Percentiles rank a stretch among this genome's conserved stretches.
Conservation (phyloP, 2,329 filamentous ascomycete species). For the Diaporthe aspalathi region DNA sequence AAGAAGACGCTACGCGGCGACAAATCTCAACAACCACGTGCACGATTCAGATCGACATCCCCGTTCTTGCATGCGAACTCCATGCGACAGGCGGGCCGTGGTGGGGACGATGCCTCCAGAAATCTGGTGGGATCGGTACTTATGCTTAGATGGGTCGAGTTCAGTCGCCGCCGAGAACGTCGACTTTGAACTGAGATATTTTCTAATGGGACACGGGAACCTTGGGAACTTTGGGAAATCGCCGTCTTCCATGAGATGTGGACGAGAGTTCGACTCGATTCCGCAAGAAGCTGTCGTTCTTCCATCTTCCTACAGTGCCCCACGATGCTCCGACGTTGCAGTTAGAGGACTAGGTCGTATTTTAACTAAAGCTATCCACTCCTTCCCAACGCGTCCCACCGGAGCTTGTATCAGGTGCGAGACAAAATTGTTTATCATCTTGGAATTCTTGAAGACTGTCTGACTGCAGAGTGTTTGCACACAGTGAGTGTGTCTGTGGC, state of each 20-base stretch:
- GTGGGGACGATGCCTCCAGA: slow-evolving; percentile 9
- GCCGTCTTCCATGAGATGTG: too few species aligned
- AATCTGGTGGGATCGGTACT: not conserved
- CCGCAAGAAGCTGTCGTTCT: not conserved
- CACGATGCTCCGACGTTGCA: not conserved
- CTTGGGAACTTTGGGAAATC: not conserved
- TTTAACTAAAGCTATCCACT: slow-evolving; percentile 2
- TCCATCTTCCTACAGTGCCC: not conserved
- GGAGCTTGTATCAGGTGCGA: slow-evolving; percentile 14
- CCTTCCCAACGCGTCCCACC: slow-evolving; percentile 17
- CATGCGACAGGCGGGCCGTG: slow-evolving; percentile 25
- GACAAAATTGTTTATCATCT: not conserved
- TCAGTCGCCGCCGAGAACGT: not conserved
- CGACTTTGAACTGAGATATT: not conserved
- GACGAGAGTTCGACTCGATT: not conserved
- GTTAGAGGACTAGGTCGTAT: slow-evolving; percentile 5
- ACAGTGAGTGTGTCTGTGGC: not conserved
- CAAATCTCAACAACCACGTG: slow-evolving; percentile 25
- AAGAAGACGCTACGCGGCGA: slow-evolving; percentile 14
- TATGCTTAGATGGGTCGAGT: not conserved
- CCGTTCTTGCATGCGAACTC: slow-evolving; percentile 25
- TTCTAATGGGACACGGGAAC: not conserved
- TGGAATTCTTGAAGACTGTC: not conserved
- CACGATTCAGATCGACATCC: slow-evolving; percentile 28
- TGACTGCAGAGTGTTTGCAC: slow-evolving; percentile 7